These are phyloP conservation scores for Paraphaeosphaeria sporulosa DNA, from an alignment of 2,329 filamentous ascomycete species.

Conservation along the genomic window DNA sequence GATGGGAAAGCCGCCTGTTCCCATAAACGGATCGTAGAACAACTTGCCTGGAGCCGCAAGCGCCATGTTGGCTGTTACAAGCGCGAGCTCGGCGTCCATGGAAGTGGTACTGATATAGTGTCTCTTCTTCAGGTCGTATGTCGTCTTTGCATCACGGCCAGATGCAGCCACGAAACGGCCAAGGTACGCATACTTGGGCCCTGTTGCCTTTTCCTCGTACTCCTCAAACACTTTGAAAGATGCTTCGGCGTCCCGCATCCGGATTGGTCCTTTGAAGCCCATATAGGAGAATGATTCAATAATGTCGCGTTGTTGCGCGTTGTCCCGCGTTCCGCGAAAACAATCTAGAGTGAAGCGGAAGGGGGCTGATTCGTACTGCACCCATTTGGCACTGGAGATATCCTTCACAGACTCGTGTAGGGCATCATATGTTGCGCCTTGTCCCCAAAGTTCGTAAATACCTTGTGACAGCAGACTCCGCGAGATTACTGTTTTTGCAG, in stretches of 20 bases:
- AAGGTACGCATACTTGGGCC: conserved; percentile 69
- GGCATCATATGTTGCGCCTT: conserved; percentile 69
- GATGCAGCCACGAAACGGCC: conserved; percentile 74
- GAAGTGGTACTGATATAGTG: conserved; percentile 94
- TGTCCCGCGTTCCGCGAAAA: conserved; percentile 77
- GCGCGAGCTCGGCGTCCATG: conserved; percentile 93
- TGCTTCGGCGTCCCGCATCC: conserved; percentile 72
- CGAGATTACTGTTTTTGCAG: conserved; percentile 71
- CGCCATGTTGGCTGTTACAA: conserved; percentile 91
- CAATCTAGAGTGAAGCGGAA: conserved; percentile 88
- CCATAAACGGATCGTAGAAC: conserved; percentile 94
- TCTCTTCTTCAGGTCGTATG: conserved; percentile 90
- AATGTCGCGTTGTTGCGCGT: conserved; percentile 70
- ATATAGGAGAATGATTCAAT: conserved; percentile 86
- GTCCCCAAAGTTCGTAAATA: conserved; percentile 90
- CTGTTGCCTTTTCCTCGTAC: conserved; percentile 66
- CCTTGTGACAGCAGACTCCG: conserved; percentile 83
- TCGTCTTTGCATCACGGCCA: conserved; percentile 71
- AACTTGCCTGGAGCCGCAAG: conserved; percentile 82
- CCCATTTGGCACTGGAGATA: conserved; percentile 71
- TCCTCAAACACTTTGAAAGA: conserved; percentile 85
- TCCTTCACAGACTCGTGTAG: conserved; percentile 72
- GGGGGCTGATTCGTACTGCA: conserved; percentile 66
- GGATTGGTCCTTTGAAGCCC: conserved; percentile 78
- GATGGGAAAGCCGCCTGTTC: conserved; percentile 90